A percentile compares a stretch with the other conserved stretches of the same genome.
phyloP scores from a whole-genome alignment of 2,329 filamentous ascomycete genomes.

The Ampelomyces quisqualis region DNA sequence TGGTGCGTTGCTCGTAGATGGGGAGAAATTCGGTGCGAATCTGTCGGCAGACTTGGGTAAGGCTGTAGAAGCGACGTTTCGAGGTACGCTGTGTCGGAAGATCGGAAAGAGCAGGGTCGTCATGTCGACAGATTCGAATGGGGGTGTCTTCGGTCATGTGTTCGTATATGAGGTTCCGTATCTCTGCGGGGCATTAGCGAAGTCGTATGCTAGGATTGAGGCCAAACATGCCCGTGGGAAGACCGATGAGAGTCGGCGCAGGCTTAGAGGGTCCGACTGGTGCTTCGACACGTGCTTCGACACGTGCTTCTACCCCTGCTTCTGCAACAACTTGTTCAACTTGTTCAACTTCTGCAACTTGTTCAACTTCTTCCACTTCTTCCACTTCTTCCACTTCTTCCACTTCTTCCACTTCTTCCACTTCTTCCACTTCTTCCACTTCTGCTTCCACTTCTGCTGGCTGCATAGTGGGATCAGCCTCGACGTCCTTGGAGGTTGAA shows the following conservation, averaged over 20 bases:
- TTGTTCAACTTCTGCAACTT: too few species aligned
- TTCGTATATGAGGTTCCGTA: constrained; percentile 14
- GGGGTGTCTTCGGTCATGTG: constrained; percentile 12
- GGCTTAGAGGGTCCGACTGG: constrained; percentile 3
- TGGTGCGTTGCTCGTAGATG: constrained; percentile 12
- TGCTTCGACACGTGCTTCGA: too few species aligned
- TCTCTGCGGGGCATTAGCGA: constrained; percentile 9
- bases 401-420: too few species aligned
- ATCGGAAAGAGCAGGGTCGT: constrained; percentile 10
- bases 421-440: too few species aligned
- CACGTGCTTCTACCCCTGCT: not conserved
- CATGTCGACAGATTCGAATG: constrained; percentile 14
- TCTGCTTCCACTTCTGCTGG: too few species aligned
- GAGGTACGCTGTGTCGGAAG: constrained; percentile 3
- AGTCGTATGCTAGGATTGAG: not conserved
- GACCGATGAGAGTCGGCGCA: constrained; percentile 7
- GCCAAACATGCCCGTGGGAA: constrained; percentile 9
- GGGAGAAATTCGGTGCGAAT: constrained; percentile 30
- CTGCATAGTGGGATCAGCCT: too few species aligned
- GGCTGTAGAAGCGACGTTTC: constrained; percentile 9
- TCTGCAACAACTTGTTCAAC: not conserved
- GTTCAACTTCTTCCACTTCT: too few species aligned
- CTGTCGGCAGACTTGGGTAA: constrained; percentile 30
- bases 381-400: too few species aligned
- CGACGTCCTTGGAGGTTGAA: too few species aligned